Evolutionary conservation across 2,329 filamentous ascomycete species (phyloP).

Genomic region (Ascocoryne sarcoides): DNA sequence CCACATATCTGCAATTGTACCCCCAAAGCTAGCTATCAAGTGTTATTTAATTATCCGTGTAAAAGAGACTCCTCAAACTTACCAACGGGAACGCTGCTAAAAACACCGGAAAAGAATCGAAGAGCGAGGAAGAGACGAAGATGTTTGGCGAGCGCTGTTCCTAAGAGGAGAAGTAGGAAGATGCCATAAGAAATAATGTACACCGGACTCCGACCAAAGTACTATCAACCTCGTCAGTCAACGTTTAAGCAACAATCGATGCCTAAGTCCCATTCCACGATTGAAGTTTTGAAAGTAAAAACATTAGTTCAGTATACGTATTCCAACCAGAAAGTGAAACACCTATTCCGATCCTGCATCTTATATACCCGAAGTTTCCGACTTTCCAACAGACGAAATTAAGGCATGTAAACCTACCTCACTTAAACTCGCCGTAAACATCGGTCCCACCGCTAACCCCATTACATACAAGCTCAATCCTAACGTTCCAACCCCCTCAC

Average conservation of each 20-base stretch:
- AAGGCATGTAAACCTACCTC: slow-evolving; percentile 18
- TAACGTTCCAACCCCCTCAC: slow-evolving; percentile 34
- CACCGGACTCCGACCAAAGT: slow-evolving; percentile 35
- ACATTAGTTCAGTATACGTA: no score
- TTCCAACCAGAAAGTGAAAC: no score
- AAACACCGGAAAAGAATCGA: slow-evolving; percentile 37
- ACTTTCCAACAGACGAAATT: no score
- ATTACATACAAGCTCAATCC: slow-evolving; percentile 39
- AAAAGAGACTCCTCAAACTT: not conserved
- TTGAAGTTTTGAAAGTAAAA: no score
- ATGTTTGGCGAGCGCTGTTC: slow-evolving; percentile 34
- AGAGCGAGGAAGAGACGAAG: slow-evolving; percentile 35
- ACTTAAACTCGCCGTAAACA: slow-evolving; percentile 29
- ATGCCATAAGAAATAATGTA: slow-evolving; percentile 43
- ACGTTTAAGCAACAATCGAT: no score
- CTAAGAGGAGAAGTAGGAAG: slow-evolving; percentile 35
- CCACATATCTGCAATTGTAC: slow-evolving; percentile 21
- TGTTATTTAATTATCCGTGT: not conserved
- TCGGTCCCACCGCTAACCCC: slow-evolving; percentile 34
- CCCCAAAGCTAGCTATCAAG: slow-evolving; percentile 32
- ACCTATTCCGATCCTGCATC: no score
- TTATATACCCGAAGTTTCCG: no score
- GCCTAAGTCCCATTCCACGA: no score
- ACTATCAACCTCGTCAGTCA: slow-evolving; percentile 19
- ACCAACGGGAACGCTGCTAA: slow-evolving; percentile 32